Evolutionary conservation across 495 filamentous ascomycete species (phyloP), one percentile per base, ranked within the genome.

Genomic region (Aspergillus sparsus): DNA sequence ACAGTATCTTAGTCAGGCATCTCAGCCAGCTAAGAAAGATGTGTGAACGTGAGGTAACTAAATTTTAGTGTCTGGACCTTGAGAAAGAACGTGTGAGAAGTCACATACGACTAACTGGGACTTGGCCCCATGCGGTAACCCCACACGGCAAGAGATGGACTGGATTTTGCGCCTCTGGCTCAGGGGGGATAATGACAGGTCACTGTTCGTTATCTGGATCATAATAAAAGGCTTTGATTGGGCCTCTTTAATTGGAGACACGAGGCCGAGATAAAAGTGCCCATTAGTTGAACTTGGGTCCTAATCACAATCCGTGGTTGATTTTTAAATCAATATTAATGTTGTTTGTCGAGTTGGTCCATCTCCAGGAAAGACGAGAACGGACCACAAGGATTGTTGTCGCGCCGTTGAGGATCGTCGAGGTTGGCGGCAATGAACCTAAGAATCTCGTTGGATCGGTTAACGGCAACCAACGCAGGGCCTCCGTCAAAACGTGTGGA

Each of bases 181-280:
- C 58, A 61, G 58, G 54, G 49, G 62, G 21, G 61, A 27, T 27
- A 37, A 12, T 64, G 57, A 64, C 62, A 64, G 49, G 53, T 64
- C 57, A 64, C 39, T 42, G 36, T 58, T 45, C 52, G 46, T 49
- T 34, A 27, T 41, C 13, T 39, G 44, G 13, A 51, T n/a, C 12
- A 11, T 13, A 44, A 31, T n/a, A 31, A 55, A 12, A 13, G 9
- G 15, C 21, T 27, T 27, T 27, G 21, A 27, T 27, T 27, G 21
- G 21, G 21, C 21, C 21, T 27, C 21, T 27, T 27, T 27, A 27
- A 27, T 27, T 27, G 21, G 21, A 27, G 21, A 27, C 21, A 27
- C 21, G 21, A 27, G 21, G 21, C 21, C 21, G 1, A 27, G 21
- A 27, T 27, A 27, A 3, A 27, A 27, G 21, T 27, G 21, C 21